phyloP scores from a whole-genome alignment of 306 rosid genomes.

The Senna tora region DNA sequence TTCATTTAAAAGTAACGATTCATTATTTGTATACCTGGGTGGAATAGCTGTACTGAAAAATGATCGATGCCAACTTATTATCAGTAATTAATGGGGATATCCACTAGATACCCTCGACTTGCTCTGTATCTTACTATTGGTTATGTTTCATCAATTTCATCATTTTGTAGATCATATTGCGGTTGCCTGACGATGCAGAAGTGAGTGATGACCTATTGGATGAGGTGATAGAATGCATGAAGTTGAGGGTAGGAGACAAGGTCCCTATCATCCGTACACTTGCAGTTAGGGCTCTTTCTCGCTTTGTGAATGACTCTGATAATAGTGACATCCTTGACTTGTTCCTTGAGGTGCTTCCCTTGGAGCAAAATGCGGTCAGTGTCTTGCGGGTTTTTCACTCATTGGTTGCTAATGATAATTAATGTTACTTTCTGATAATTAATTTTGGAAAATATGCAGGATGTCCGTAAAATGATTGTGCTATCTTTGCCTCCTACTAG shows the following conservation, averaged over 20 bases:
- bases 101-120: not conserved
- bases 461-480: constrained; percentile 84
- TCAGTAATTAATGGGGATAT: not conserved
- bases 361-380: constrained; percentile 25
- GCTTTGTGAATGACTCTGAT: constrained; percentile 80
- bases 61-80: not conserved
- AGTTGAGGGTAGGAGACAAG: constrained; percentile 70
- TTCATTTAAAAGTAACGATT: constrained; percentile 5
- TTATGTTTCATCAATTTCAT: constrained; percentile 14
- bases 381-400: not conserved
- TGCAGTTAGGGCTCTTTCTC: constrained; percentile 93
- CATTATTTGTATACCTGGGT: not conserved
- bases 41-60: not conserved
- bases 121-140: not conserved
- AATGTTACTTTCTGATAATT: constrained; percentile 12
- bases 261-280: constrained; percentile 73
- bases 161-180: constrained; percentile 73
- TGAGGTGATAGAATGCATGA: constrained; percentile 85
- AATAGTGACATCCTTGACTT: constrained; percentile 82
- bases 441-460: constrained; percentile 57
- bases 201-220: constrained; percentile 89
- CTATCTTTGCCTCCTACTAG: constrained; percentile 88
- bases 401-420: not conserved
- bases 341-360: constrained; percentile 49
- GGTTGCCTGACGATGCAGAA: constrained; percentile 93